Evolutionary conservation across 2,329 filamentous ascomycete species (phyloP).

Genomic region (Diaporthe helianthi): DNA sequence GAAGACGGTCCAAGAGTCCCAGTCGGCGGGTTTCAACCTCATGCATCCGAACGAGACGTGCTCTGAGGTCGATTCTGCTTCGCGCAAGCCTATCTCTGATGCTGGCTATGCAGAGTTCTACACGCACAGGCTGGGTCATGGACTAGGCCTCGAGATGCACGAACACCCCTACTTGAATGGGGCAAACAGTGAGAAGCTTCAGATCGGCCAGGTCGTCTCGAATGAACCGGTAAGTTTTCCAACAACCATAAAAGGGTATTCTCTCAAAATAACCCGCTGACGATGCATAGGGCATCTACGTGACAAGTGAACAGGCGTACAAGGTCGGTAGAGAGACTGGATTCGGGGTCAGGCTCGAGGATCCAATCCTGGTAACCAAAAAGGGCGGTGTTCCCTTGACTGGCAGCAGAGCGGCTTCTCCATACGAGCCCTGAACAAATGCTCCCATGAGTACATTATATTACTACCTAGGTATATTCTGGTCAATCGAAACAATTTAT

Average conservation of each 20-base stretch:
- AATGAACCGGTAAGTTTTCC: conserved; percentile 41
- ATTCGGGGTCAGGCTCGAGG: conserved; percentile 42
- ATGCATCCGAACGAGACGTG: conserved; percentile 42
- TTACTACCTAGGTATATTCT: background rate
- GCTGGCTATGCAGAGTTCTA: conserved; percentile 41
- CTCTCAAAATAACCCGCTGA: background rate
- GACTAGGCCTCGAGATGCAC: conserved; percentile 41
- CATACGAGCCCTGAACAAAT: conserved; percentile 38
- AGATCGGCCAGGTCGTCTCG: conserved; percentile 39
- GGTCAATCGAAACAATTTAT: background rate
- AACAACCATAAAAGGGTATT: too few species aligned
- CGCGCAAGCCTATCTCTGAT: conserved; percentile 37
- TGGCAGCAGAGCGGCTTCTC: conserved; percentile 41
- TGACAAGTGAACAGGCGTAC: conserved; percentile 41
- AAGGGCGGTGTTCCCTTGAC: conserved; percentile 40
- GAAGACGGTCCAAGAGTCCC: conserved; percentile 38
- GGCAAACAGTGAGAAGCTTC: conserved; percentile 41
- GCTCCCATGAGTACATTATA: background rate
- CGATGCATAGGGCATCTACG: conserved; percentile 40
- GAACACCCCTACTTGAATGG: conserved; percentile 44
- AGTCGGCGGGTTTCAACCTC: conserved; percentile 39
- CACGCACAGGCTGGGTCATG: conserved; percentile 42
- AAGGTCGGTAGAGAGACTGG: conserved; percentile 38
- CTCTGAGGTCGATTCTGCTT: conserved; percentile 41
- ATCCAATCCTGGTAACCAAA: conserved; percentile 41